Base-by-base conservation (phyloP, 495 filamentous ascomycete species). In the Talaromyces stipitatus region DNA sequence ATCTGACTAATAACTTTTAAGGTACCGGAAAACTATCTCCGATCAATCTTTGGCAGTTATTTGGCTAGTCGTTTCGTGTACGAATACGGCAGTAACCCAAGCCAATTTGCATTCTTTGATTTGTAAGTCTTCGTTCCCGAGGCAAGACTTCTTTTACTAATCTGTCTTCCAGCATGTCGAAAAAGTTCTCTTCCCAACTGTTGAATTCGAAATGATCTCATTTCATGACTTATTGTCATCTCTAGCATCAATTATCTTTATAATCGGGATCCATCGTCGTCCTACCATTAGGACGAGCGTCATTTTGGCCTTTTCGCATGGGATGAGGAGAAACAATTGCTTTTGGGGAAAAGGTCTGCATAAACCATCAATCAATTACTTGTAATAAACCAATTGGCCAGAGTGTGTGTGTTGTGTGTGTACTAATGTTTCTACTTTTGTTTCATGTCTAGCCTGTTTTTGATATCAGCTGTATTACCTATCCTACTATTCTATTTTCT, bases 31-130 rank as follows among this genome's bases (percentile, higher is more conserved):
- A 88, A 86, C 66, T 98, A 98, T 63, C 83, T 98, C 43, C 83
- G 90, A 48, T 85, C 92, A 48, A 97, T 98, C 67, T 98, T 98
- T 68, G 94, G 94, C 59, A 94, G 89, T 65, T 95, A 92, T 74
- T 75, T 98, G 60, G 94, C 94, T 27, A 92, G 88, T 64, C 85
- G 94, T 18, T 98, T 98, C 69, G 90, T 98, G 27, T 98, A 98
- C 70, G 81, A 94, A 68, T 90, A 89, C 69, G 94, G 94, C 67
- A 92, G 90, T 74, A 82, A 80, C 61, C 91, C 94, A 3, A 92
- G 86, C 77, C 95, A 97, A 66, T 97, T 98, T 75, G 90, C 94
- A 7, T 98, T 98, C 81, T 98, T 96, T 73, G 88, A 95, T 63
- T 98, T 97, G 91, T 96, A 78, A 83, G 88, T 85, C 2, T 32